Base-by-base conservation (phyloP, 495 filamentous ascomycete species). In the Penicillium steckii region DNA sequence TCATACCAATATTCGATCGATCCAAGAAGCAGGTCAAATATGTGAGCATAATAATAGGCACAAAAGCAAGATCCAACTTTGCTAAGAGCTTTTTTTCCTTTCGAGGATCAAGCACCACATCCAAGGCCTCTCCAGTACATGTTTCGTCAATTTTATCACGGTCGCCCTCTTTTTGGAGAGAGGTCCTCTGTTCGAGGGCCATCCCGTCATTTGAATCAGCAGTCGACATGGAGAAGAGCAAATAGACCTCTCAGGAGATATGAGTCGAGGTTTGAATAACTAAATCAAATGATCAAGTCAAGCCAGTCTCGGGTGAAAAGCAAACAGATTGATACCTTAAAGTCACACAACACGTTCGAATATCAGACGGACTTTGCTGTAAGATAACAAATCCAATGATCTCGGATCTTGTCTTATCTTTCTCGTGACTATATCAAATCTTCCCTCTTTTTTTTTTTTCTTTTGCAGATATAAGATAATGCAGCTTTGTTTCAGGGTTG, bases 31-130 rank as follows among this genome's bases (percentile, higher is more conserved):
- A 73, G 10, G 68, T 62, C 10, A 78, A 50, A 41, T 77, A 77
- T 0, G 74, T 68, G 10, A 78, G 53, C 75, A 77, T 78, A 46
- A 78, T 77, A 5, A 76, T 68, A 0, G 74, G 74, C 0, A 74
- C 70, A 48, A 78, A 74, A 8, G 66, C 68, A 1, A 64, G 13
- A 56, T 78, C 74, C n/a, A 78, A 56, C 33, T 77, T 77, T 29
- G 61, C 44, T 15, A 78, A 60, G 6, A 76, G 58, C 48, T 70
- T 74, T 30, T 50, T 46, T 56, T 74, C 68, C 52, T 69, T 66
- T 21, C 48, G 50, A 8, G 60, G 59, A 32, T 73, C 70, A 3
- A 73, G 55, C 4, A 61, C 54, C 15, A 68, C 49, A 41, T 70
- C 57, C 3, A 60, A 44, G 15, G 54, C 29, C 26, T 67, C 62